Evolutionary conservation across 2,329 filamentous ascomycete genomes (phyloP), one percentile per base, ranked within the genome.

Genomic region (Pezicula carpinea): DNA sequence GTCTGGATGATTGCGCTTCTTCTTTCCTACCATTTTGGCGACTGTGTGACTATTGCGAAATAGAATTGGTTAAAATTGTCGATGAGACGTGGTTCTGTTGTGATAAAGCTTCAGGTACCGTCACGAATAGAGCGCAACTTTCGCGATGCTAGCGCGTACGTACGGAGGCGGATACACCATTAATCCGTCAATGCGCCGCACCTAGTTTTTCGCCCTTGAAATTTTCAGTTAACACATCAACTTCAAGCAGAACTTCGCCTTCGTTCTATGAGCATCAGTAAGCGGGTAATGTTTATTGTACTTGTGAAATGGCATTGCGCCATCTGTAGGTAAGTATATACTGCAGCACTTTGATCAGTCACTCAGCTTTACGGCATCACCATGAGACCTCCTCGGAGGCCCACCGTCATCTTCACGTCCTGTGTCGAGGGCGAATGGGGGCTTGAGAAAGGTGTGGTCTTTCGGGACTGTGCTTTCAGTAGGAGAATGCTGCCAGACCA

Each of bases 1-100:
- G 60, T 91, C 83, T 53, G 89, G 88, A 63, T 89, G 85, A 57
- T 83, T 82, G 67, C 89, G 87, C 80, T 89, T 92, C 75, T 93
- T 95, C 73, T 95, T 96, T 60, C 85, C 87, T 84, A 93, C 92
- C 50, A 63, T 72, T 66, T 54, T 60, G 38, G 41, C 26, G 43
- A 52, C 13, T 11, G 13, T 11, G n/a, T 43, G 26, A 19, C 34
- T 32, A n/a, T 43, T 31, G 33, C 23, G 22, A 19, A 21, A 23
- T 34, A 17, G 42, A 47, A 5, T 19, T 31, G 32, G 15, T 15
- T 7, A 35, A 14, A 14, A 35, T 47, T 49, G n/a, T n/a, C n/a
- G 34, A 14, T 31, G 22, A 36, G 39, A 23, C 21, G 23, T 17
- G 22, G 18, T 49, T 42, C 26, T 44, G 41, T n/a, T 50, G 36